Evolutionary conservation across 139 green algal species (phyloP), one percentile per base, ranked within the genome.

Genomic region (Coelastrella sp.): DNA sequence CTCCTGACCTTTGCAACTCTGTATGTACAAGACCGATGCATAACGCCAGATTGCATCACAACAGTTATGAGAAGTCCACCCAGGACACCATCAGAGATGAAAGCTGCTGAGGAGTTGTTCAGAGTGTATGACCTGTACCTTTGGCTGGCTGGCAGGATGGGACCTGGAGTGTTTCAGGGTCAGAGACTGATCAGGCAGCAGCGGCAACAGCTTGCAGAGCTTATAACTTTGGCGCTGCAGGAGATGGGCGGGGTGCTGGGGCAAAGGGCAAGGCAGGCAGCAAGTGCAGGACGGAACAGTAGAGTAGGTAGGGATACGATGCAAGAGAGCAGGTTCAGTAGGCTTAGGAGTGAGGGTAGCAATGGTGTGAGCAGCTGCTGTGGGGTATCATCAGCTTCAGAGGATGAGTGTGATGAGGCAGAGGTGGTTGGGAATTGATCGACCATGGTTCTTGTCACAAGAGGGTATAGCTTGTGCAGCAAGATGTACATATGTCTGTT

Each of bases 71-170:
- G 19, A 64, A 27, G 19, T 27, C 50, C 77, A 32, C 60, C 78
- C 4, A n/a, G 59, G 11, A 84, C 35, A 17, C 27, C 30, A 9
- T 38, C 57, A 35, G 75, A 90, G 51, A 88, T 92, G 27, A 78
- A 75, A 23, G 25, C 40, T 0, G 51, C 90, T 71, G 89, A 92
- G 85, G 77, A 84, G 68, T 50, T 87, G 71, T 87, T 89, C 48
- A 40, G 86, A 0, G 81, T 86, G 35, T 88, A 87, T 75, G 89
- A 92, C 68, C 73, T 92, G 62, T 92, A 91, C 78, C 57, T 92
- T 3, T 92, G 89, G 87, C 41, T 84, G 17, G 40, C 60, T 9
- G 78, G 62, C 40, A 25, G 78, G 53, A 9, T 82, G 23, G 75
- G 75, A 37, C 72, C 35, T 17, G 75, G 75, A 19, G 53, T 69